Evolutionary conservation across 179 eudicot genomes (phyloP), one percentile per base, ranked within the genome.

Genomic region (Actinidia chinensis): DNA sequence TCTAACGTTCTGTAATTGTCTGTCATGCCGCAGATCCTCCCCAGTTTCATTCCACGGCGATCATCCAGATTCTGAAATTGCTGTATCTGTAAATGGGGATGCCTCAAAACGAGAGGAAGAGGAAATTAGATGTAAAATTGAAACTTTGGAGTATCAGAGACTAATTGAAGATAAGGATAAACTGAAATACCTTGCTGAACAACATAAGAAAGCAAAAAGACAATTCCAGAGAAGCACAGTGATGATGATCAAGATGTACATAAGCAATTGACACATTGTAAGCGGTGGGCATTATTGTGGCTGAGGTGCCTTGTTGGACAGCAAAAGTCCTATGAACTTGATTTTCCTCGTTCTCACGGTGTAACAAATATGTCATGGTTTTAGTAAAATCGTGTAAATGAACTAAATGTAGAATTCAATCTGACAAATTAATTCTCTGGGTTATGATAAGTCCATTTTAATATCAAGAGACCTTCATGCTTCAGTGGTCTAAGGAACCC

Each of bases 91-190:
- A 22, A 68, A 71, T 81, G 82, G 76, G 65, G 89, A 75, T 83
- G 84, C 80, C 72, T 79, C 89, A 51, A 84, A 79, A 61, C 84
- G 79, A 73, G 81, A 85, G 65, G 94, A 91, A 75, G 97, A 92
- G 75, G 98, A 89, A 64, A 65, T 77, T 71, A 86, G 68, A 67
- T 88, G 88, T 14, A 86, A 79, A 80, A 83, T 85, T 79, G 97
- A 95, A 86, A 93, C 97, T 77, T 83, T 93, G 79, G 96, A 94
- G 78, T 91, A 90, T 80, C 94, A 92, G 85, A 88, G 96, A 77
- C 86, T 86, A 67, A 83, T 94, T 46, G 98, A 95, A 82, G 88
- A 91, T 76, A 96, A 95, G 84, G 99, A 98, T 52, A 95, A 95
- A 78, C 97, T 86, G 89, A 95, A 89, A 79, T 94, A 92, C 78